Evolutionary conservation across 352 stramenopile genomes (phyloP), one percentile per base, ranked within the genome.

Genomic region (Globisporangium megalacanthum): DNA sequence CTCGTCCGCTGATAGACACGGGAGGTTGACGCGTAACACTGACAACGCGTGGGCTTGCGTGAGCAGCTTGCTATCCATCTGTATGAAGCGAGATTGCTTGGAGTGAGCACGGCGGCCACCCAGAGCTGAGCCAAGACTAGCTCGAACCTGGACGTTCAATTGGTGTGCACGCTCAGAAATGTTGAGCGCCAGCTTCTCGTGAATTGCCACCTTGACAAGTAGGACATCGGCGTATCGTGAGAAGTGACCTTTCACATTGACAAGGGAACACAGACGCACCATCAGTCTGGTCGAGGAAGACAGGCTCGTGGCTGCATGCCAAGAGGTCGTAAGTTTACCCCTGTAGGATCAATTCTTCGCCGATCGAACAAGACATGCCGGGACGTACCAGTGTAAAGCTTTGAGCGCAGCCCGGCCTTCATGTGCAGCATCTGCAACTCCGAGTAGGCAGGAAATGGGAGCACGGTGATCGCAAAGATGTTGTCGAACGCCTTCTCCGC

Each of bases 401-500:
- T 80, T 42, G 75, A 69, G 3, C 68, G 62, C 19, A 86, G 37
- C 0, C 68, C 68, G 11, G 60, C 66, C 11, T 60, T 62, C 36
- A 88, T 65, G 49, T 76, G 66, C 11, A 77, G 57, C 6, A 76
- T 29, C 51, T 90, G 77, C 9, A 90, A 56, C 15, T 84, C 64
- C 6, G 68, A 60, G 46, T 77, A 70, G 4, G 69, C 64, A 7
- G 69, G 69, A 20, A 82, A 75, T 9, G 72, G 72, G 9, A 75
- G 60, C 14, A 88, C 55, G 45, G 76, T 58, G 56, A 90, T 76
- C 0, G 56, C 72, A 54, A 78, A 84, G n/a, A 72, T 58, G 17
- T 87, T 62, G n/a, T 46, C 54, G 64, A 90, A 90, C 19, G 67
- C 73, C 17, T 88, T 88, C 19, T 86, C 67, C 8, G 73, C 75